Base-by-base conservation (phyloP, 1,284 basidiomycete genomes). In the Rhodotorula sp. region DNA sequence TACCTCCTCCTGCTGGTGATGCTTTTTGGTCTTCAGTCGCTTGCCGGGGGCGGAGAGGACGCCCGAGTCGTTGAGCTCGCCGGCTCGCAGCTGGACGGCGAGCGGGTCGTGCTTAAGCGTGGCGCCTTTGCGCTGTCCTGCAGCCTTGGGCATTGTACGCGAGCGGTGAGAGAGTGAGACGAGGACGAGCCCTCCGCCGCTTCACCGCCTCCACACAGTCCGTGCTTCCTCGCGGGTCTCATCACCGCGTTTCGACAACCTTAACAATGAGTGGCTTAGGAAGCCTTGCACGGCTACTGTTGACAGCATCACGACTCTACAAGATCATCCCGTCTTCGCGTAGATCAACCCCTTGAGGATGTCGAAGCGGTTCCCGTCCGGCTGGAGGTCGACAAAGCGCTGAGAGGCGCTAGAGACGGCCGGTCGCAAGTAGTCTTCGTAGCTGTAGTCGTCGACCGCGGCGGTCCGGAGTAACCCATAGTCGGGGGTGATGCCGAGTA, bases 291-390 rank as follows among this genome's bases (percentile, higher is more conserved):
- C 10, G 7, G 2, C 6, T n/a, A 8, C 20, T 18, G 11, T 18
- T 6, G 2, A 7, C 18, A 31, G 16, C 6, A 16, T 31, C 13
- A 31, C 51, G 11, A 20, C 24, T 11, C 31, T 15, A 26, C 37
- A 26, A 20, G 15, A 7, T 5, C 5, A 24, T 10, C 37, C 18
- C 30, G 28, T 11, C 15, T 91, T 28, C 83, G 80, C 81, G 84
- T 63, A 87, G 78, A 99, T 94, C 79, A 99, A 81, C 40, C 92
- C 92, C 62, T 88, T 86, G 88, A 98, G 90, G 78, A 98, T 85
- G 80, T 98, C 95, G 77, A 99, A 98, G 77, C 91, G 92, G 80
- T 99, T 99, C 40, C 94, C 93, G 77, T 98, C 94, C 4, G 95
- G 96, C 80, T 97, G 95, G 28, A 88, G 77, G 76, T 88, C 86